Evolutionary conservation across 2,329 filamentous ascomycete species (phyloP), one percentile per base, ranked within the genome.

Genomic region (Tolypocladium tundrense): DNA sequence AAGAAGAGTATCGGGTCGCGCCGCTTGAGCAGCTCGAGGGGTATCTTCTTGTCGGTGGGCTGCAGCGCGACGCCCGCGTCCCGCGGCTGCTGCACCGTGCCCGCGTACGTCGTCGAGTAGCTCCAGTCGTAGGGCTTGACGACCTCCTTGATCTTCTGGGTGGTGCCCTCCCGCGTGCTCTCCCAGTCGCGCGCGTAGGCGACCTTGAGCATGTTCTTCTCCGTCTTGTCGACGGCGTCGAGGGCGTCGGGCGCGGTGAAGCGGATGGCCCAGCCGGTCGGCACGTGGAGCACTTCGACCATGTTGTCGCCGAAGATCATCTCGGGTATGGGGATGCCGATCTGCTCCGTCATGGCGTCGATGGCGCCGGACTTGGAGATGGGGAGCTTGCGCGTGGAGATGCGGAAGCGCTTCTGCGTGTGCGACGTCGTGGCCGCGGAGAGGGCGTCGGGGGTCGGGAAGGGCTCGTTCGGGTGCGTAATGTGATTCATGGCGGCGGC

Each of bases 231-330:
- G 54, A 99, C 94, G 60, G 81, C 79, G 72, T 97, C 91, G 62
- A 99, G 81, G 31, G 93, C 94, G 69, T 93, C 90, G 65, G 86
- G 88, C 27, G 94, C 88, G 70, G 88, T 88, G 78, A 97, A 99
- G 56, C 81, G 76, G 61, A 97, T 78, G 51, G 78, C 77, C 91
- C 91, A 99, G 51, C 85, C 84, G n/a, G 82, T 85, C 24, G 82
- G 79, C n/a, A 76, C 61, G 75, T 97, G 91, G 56, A 85, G 79
- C 60, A 99, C 80, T 8, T 83, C 76, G 45, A 96, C 86, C 59
- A 88, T 77, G 72, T 99, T 99, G 77, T 99, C 92, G 61, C 94
- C 94, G 70, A 99, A 99, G 63, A 99, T 99, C 94, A 99, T 99
- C 77, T 99, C 94, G 10, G 94, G 94, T 45, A 93, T 85, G 21